phyloP scores from a whole-genome alignment of 1,139 yeast species.

The Nakaseomyces kungkrabaensis region DNA sequence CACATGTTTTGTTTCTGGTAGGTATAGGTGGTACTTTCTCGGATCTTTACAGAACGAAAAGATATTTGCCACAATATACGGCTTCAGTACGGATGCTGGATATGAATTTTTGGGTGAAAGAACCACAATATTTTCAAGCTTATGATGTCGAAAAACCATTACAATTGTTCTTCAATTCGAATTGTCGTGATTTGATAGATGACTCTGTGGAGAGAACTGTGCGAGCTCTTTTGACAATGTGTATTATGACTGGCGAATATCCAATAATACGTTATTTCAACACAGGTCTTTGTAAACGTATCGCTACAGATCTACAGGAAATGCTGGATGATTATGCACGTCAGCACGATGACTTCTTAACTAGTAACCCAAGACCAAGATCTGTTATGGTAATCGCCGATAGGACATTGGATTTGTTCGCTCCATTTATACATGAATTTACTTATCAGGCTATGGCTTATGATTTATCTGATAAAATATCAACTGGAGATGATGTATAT shows the following conservation, averaged over 20 bases:
- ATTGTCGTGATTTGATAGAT: slow-evolving; percentile 53
- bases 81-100: slow-evolving; percentile 30
- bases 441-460: slow-evolving; percentile 91
- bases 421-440: slow-evolving; percentile 85
- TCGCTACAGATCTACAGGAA: slow-evolving; percentile 64
- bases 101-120: slow-evolving; percentile 40
- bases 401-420: slow-evolving; percentile 70
- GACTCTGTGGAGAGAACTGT: slow-evolving; percentile 54
- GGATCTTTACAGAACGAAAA: slow-evolving; percentile 23
- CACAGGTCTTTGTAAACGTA: slow-evolving; percentile 54
- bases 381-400: slow-evolving; percentile 71
- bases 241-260: slow-evolving; percentile 77
- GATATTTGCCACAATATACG: slow-evolving; percentile 27
- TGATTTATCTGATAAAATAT: slow-evolving; percentile 43
- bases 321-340: slow-evolving; percentile 71
- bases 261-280: slow-evolving; percentile 74
- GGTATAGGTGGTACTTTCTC: slow-evolving; percentile 33
- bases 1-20: slow-evolving; percentile 49
- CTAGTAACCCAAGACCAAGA: slow-evolving; percentile 46
- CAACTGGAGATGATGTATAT: slow-evolving; percentile 42
- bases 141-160: slow-evolving; percentile 40
- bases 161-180: slow-evolving; percentile 62
- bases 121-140: slow-evolving; percentile 38
- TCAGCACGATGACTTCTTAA: slow-evolving; percentile 52
- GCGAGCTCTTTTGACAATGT: slow-evolving; percentile 48